A percentile compares a stretch with the other conserved stretches of the same genome.
phyloP scores from a whole-genome alignment of 169 alveolate genomes.

The Cardiosporidium cionae region DNA sequence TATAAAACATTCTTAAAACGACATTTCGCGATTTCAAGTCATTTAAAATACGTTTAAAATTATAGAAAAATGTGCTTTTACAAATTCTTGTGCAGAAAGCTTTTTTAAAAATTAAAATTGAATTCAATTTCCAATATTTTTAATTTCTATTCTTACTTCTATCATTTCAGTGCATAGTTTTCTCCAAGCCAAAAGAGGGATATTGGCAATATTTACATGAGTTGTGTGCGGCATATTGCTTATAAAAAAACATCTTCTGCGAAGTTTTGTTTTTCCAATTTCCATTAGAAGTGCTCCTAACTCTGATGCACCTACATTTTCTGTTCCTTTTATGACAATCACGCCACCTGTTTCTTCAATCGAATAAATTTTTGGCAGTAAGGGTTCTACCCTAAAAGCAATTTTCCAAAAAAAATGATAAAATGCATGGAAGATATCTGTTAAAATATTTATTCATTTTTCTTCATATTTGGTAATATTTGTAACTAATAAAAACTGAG shows the following conservation, averaged over 20 bases:
- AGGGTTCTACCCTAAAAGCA: constrained; percentile 47
- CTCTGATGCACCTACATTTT: constrained; percentile 51
- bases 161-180: constrained; percentile 57
- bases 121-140: neutral
- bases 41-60: neutral
- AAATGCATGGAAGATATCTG: too few relatives aligned
- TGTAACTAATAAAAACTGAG: too few relatives aligned
- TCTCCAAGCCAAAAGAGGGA: constrained; percentile 57
- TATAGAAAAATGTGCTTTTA: neutral
- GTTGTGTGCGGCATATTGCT: constrained; percentile 61
- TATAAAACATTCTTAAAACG: neutral
- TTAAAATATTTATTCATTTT: neutral
- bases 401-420: too few relatives aligned
- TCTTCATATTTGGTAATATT: too few relatives aligned
- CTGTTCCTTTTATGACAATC: constrained; percentile 50
- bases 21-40: neutral
- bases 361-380: constrained; percentile 51
- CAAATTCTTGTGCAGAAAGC: neutral
- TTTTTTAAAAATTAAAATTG: neutral
- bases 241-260: constrained; percentile 41
- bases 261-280: constrained; percentile 24
- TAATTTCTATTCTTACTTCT: too few relatives aligned
- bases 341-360: constrained; percentile 51
- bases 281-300: constrained; percentile 32
- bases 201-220: constrained; percentile 49